Percentiles rank a stretch among this genome's conserved stretches.
These are phyloP conservation scores for Madurella mycetomatis DNA, from an alignment of 2,329 filamentous ascomycete species.

Conservation along the genomic window DNA sequence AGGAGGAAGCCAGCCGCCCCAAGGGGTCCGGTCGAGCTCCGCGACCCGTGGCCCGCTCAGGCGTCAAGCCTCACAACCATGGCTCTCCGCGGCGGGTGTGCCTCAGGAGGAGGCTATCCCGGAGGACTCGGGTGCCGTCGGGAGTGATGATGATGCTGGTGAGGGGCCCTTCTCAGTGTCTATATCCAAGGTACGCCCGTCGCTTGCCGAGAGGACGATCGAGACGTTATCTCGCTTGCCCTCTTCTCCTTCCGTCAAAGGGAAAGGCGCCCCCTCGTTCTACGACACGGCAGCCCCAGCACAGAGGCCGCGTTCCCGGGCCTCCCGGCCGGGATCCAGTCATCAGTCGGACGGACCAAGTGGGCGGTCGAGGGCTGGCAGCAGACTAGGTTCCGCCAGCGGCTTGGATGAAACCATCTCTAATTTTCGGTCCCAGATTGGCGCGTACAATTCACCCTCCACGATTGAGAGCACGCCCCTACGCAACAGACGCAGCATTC, in stretches of 20 bases:
- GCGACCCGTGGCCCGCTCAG: slow-evolving; percentile 9
- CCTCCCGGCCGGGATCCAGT: slow-evolving; percentile 53
- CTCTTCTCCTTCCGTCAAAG: slow-evolving; percentile 66
- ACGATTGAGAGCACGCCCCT: slow-evolving; percentile 43
- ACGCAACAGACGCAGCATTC: slow-evolving; percentile 33
- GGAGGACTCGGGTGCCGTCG: slow-evolving; percentile 1
- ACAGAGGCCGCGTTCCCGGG: slow-evolving; percentile 46
- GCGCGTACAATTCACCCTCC: slow-evolving; percentile 39
- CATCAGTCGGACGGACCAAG: slow-evolving; percentile 58
- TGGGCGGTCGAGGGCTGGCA: slow-evolving; percentile 47
- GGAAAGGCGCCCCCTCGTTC: slow-evolving; percentile 62
- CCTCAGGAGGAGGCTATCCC: slow-evolving; percentile 9
- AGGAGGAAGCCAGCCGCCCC: slow-evolving; percentile 4
- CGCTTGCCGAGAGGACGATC: slow-evolving; percentile 77
- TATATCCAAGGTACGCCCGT: slow-evolving; percentile 41
- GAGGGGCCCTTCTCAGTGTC: slow-evolving; percentile 7
- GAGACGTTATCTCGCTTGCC: slow-evolving; percentile 77
- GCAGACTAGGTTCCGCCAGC: slow-evolving; percentile 52
- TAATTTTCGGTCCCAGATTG: slow-evolving; percentile 42
- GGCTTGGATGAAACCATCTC: slow-evolving; percentile 41
- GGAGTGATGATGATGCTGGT: slow-evolving; percentile 2
- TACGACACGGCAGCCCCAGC: slow-evolving; percentile 61
- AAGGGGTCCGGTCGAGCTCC: slow-evolving; percentile 10
- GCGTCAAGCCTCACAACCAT: slow-evolving; percentile 23
- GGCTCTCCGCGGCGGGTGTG: slow-evolving; percentile 20